phyloP scores from a whole-genome alignment of 257 asterid genomes.

The Datura wrightii region DNA sequence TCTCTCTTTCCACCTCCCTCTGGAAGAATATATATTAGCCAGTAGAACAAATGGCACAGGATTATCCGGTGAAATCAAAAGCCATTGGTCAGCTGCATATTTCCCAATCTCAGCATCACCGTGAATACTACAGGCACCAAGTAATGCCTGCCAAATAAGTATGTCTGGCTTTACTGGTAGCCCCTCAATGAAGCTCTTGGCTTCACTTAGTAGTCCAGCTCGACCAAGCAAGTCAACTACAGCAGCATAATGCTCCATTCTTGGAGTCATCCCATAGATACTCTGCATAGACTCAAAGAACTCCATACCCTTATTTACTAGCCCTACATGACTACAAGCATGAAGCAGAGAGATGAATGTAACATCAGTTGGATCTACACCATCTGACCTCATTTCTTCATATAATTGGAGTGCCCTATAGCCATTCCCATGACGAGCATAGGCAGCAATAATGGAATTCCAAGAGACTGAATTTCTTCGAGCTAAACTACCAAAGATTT shows the following conservation, averaged over 20 bases:
- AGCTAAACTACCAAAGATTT: constrained; percentile 52
- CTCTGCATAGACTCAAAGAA: constrained; percentile 67
- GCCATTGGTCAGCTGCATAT: constrained; percentile 72
- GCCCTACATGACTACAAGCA: constrained; percentile 82
- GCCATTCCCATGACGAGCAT: constrained; percentile 83
- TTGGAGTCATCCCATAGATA: constrained; percentile 57
- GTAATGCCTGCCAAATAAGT: constrained; percentile 83
- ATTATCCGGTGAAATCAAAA: constrained; percentile 57
- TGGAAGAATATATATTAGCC: constrained; percentile 79
- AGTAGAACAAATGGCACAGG: constrained; percentile 61
- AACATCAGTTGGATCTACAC: constrained; percentile 65
- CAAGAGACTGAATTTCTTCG: constrained; percentile 75
- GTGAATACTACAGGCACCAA: constrained; percentile 72
- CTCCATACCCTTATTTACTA: constrained; percentile 71
- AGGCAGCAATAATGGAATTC: constrained; percentile 87
- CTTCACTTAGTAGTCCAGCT: constrained; percentile 74
- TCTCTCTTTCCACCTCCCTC: constrained; percentile 80
- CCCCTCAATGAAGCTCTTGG: constrained; percentile 63
- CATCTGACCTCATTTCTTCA: constrained; percentile 59
- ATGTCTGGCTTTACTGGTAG: constrained; percentile 61
- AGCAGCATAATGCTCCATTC: constrained; percentile 84
- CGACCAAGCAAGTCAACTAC: constrained; percentile 89
- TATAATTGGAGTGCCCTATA: constrained; percentile 55
- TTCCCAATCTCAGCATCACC: constrained; percentile 66
- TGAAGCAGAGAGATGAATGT: constrained; percentile 84